Percentiles rank a stretch among this genome's conserved stretches.
Evolutionary conservation across 192 early-diverging fungal species (phyloP).

Genomic region (Pilobolus umbonatus): DNA sequence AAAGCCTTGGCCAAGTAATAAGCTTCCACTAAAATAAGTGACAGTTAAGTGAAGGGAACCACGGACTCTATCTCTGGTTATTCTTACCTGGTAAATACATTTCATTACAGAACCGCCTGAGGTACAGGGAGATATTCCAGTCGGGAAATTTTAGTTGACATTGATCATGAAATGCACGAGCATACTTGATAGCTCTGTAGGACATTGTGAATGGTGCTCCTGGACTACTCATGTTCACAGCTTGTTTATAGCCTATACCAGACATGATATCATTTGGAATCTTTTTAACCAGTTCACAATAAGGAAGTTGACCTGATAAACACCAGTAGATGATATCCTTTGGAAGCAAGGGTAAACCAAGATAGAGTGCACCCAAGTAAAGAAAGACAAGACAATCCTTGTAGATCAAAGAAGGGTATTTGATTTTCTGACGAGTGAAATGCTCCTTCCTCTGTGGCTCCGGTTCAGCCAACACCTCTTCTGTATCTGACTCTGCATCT

Average conservation of each 20-base stretch:
- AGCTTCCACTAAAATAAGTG: too few species aligned
- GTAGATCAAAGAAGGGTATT: neutral
- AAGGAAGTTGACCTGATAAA: slow-evolving; percentile 13
- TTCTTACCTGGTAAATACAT: slow-evolving; percentile 31
- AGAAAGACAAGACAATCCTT: slow-evolving; percentile 5
- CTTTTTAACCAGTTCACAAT: neutral
- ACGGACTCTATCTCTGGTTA: too few species aligned
- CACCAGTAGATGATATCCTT: slow-evolving; percentile 25
- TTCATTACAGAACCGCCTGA: slow-evolving; percentile 22
- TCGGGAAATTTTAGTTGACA: slow-evolving; percentile 11
- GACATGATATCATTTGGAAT: neutral
- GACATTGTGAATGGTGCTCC: neutral
- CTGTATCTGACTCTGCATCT: slow-evolving; percentile 1
- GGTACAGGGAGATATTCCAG: slow-evolving; percentile 11
- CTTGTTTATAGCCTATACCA: neutral
- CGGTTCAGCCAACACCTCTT: neutral
- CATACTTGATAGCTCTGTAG: neutral
- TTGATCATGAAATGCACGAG: neutral
- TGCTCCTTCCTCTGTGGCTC: neutral
- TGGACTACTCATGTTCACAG: neutral
- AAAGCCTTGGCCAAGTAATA: too few species aligned
- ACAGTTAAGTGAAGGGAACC: too few species aligned
- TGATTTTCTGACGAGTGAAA: neutral
- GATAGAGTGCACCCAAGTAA: slow-evolving; percentile 21
- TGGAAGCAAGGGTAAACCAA: slow-evolving; percentile 21